Base-by-base conservation (phyloP, 352 stramenopile species). In the Globisporangium nunn region DNA sequence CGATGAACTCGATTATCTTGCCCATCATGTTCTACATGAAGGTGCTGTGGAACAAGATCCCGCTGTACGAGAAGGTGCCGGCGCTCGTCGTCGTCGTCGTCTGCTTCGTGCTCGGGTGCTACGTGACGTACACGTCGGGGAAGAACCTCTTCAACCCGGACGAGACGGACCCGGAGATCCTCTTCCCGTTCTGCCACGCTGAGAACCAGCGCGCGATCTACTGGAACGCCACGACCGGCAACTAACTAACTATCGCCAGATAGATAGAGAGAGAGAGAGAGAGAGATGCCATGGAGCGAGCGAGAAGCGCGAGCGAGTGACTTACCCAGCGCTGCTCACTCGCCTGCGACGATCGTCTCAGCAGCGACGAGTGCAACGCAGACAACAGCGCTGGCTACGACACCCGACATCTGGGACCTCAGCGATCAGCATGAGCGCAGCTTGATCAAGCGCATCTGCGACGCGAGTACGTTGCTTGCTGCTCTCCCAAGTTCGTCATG, bases 1-100 rank as follows among this genome's bases (percentile, higher is more conserved):
- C 66, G 17, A 45, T 72, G 29, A 75, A 69, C 52, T 78, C 62
- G n/a, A 83, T 83, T 52, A 30, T 83, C 10, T 28, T 83, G 11
- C 70, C 70, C 3, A 74, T 74, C 39, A 50, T 67, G 52, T 67
- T 64, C 39, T 58, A 64, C 51, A 50, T 59, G 37, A 64, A 64
- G 45, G 51, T 58, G n/a, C 51, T 67, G 14, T 67, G 61, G 61
- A 33, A 45, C 18, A 56, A 59, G 43, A 66, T 65, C 12, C 57
- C 57, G 10, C 8, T 67, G 30, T 67, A 50, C 41, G 61, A 67
- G 46, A 67, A 67, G 37, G 49, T 64, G 3, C 41, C 48, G 15
- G 61, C 56, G 44, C 45, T 67, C 43, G 12, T 59, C 2, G 55
- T 68, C 6, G 50, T 59, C 8, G 1, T 68, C 49, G 60, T 69